Base-by-base conservation (phyloP, 2,329 filamentous ascomycete species). In the Calonectria crousiana region DNA sequence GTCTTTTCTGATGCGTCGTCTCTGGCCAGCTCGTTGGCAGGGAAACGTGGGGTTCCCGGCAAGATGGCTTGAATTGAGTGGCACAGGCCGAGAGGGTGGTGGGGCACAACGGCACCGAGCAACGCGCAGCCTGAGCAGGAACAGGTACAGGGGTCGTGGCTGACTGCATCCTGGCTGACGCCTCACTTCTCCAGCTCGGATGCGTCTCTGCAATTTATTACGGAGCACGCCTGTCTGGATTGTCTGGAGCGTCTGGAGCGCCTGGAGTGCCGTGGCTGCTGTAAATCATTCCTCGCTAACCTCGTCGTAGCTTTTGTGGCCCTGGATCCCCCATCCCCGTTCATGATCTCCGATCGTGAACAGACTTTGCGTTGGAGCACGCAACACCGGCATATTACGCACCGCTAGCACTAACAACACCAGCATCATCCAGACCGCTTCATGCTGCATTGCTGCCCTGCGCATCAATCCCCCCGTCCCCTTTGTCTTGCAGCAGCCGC, bases 1-100 rank as follows among this genome's bases (percentile, higher is more conserved):
- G 73, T 38, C 51, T 32, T 78, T 32, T 74, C 79, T 79, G 74
- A 79, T 78, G 81, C 79, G 74, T 73, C 64, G 65, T 81, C 79
- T 80, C 79, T 80, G 80, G 79, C 52, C 14, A 16, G 28, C 32
- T 3, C 44, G 79, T 81, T 81, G 79, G 66, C 79, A 60, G 65
- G 76, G 77, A 23, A 72, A 81, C 69, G 62, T 76, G 78, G 76
- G 78, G 79, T 77, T 78, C 73, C 73, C 69, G 71, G 51, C 44
- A 58, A 77, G 71, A 74, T 76, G 74, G 67, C 64, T 36, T 56
- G 36, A 30, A 51, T 56, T 34, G 66, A 30, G 18, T 60, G 30
- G 38, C 49, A 30, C 30, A 58, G 51, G 11, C 67, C n/a, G 44
- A 53, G 67, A 13, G 32, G 23, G 14, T 23, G 28, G 65, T 56